phyloP scores from a whole-genome alignment of 768 basidiomycete species.

The Jaapia argillacea region DNA sequence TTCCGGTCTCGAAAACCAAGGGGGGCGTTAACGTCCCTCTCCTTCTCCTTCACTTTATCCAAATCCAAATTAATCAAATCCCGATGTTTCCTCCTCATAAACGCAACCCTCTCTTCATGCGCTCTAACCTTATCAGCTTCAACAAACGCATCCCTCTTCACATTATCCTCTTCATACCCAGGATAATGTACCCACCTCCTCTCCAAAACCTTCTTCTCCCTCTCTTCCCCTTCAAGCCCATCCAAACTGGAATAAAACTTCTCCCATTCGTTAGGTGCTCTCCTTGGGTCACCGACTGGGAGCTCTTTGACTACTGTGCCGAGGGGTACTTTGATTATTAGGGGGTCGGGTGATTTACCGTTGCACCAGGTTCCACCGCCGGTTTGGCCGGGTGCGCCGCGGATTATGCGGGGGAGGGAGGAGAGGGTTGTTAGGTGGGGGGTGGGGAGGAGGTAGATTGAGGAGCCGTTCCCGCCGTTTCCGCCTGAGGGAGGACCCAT shows the following conservation, averaged over 20 bases:
- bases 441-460: constrained; percentile 77
- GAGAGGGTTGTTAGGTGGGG: constrained; percentile 71
- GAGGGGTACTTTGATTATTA: constrained; percentile 73
- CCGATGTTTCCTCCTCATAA: constrained; percentile 30
- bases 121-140: constrained; percentile 57
- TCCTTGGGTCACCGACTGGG: constrained; percentile 50
- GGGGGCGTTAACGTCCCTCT: constrained; percentile 41
- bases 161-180: constrained; percentile 47
- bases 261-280: constrained; percentile 63
- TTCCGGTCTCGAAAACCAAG: constrained; percentile 46
- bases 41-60: constrained; percentile 36
- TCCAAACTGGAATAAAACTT: constrained; percentile 52
- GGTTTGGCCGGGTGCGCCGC: constrained; percentile 53
- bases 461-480: constrained; percentile 82
- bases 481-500: constrained; percentile 90
- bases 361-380: constrained; percentile 87
- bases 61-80: constrained; percentile 52
- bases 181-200: constrained; percentile 80
- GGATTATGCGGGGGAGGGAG: constrained; percentile 56
- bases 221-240: constrained; percentile 35
- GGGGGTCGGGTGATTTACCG: constrained; percentile 64
- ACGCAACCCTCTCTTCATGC: constrained; percentile 50
- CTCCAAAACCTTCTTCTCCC: constrained; percentile 49
- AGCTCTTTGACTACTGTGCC: constrained; percentile 86
- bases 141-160: constrained; percentile 53